Percentiles rank a stretch among this genome's conserved stretches.
These are phyloP conservation scores for Haplosporangium gracile DNA, from an alignment of 192 early-diverging fungal genomes.

Conservation along the genomic window DNA sequence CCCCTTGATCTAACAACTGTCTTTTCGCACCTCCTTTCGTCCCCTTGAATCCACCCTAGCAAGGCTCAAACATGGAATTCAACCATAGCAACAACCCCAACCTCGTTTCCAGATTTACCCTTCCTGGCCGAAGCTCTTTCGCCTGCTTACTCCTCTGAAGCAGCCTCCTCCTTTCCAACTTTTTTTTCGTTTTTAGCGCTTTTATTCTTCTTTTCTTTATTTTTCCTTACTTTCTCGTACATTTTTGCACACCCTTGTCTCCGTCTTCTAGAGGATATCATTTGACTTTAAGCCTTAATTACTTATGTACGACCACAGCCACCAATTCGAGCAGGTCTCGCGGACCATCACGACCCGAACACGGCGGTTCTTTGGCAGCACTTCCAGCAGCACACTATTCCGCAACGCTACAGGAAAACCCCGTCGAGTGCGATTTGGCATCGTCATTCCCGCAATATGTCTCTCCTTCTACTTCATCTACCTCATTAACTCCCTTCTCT, in stretches of 20 bases:
- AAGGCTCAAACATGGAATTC: not conserved
- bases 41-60: conserved; percentile 3
- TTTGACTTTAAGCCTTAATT: conserved; percentile 2
- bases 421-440: conserved; percentile 37
- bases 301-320: conserved; percentile 24
- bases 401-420: conserved; percentile 22
- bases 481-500: conserved; percentile 27
- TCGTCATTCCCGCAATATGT: conserved; percentile 18
- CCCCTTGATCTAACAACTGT: not conserved
- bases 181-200: too few species aligned
- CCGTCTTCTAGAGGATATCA: too few species aligned
- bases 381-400: conserved; percentile 25
- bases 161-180: too few species aligned
- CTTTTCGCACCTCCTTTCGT: not conserved
- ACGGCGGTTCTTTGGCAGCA: conserved; percentile 28
- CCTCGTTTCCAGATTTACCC: too few species aligned
- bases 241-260: too few species aligned
- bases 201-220: too few species aligned
- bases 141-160: too few species aligned
- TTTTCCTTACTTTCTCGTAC: not conserved
- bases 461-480: conserved; percentile 19
- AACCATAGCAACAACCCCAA: too few species aligned
- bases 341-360: conserved; percentile 26
- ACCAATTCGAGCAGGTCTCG: conserved; percentile 35
- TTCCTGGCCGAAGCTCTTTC: too few species aligned